Evolutionary conservation across 2,329 filamentous ascomycete species (phyloP).

Genomic region (Microdochium paspali): DNA sequence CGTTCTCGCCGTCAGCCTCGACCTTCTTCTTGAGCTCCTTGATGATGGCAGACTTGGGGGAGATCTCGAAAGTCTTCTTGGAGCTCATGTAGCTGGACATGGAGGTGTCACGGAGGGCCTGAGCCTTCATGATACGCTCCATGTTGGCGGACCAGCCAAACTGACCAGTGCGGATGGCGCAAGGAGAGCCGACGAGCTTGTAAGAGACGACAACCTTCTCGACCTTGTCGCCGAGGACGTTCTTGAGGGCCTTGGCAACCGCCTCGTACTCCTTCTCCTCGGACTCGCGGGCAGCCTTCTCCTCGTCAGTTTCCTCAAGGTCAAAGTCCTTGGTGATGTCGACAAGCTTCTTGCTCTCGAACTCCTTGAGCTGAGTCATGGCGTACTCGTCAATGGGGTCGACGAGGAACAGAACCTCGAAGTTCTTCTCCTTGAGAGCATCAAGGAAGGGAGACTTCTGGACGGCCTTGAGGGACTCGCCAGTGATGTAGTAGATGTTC

Average conservation of each 20-base stretch:
- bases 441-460: conserved; percentile 98
- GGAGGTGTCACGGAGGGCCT: conserved; percentile 98
- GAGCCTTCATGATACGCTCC: conserved; percentile 99
- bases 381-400: conserved; percentile 99
- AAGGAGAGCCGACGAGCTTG: conserved; percentile 91
- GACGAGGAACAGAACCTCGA: conserved; percentile 98
- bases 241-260: conserved; percentile 96
- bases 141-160: conserved; percentile 99
- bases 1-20: conserved; percentile 92
- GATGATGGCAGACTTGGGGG: conserved; percentile 95
- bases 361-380: conserved; percentile 99
- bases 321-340: conserved; percentile 99
- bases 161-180: conserved; percentile 98
- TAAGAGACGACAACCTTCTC: conserved; percentile 99
- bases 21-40: conserved; percentile 99
- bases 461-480: conserved; percentile 98
- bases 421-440: conserved; percentile 96
- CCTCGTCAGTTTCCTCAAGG: conserved; percentile 98
- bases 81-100: conserved; percentile 99
- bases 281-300: conserved; percentile 90
- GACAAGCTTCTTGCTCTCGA: conserved; percentile 99
- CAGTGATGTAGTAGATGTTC: conserved; percentile 99
- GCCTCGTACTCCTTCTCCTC: conserved; percentile 98
- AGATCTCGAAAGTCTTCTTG: conserved; percentile 99
- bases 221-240: conserved; percentile 97